A percentile compares a stretch with the other conserved stretches of the same genome.
phyloP scores from a whole-genome alignment of 2,329 filamentous ascomycete species.

The Chaetomium sp. region DNA sequence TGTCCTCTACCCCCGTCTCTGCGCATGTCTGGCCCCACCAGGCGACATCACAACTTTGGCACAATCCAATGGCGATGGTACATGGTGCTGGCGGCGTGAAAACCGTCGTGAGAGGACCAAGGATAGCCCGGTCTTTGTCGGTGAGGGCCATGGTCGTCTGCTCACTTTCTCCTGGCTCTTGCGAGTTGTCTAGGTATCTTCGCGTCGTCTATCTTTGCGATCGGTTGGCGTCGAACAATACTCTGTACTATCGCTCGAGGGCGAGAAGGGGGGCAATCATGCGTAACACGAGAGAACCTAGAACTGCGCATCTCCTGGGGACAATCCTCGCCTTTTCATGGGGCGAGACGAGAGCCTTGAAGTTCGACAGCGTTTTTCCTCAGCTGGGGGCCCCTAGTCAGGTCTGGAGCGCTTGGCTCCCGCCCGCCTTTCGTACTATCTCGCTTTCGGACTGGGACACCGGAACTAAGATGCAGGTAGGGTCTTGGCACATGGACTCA shows the following conservation, averaged over 20 bases:
- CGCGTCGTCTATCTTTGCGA: neutral
- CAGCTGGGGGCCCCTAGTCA: neutral
- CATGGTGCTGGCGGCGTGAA: conserved; percentile 29
- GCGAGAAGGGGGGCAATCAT: neutral
- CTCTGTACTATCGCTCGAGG: neutral
- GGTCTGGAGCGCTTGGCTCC: neutral
- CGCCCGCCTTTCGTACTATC: neutral
- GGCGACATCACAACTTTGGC: conserved; percentile 32
- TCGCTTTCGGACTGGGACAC: neutral
- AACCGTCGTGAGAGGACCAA: conserved; percentile 28
- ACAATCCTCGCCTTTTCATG: neutral
- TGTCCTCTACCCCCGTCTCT: conserved; percentile 32
- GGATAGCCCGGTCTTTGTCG: conserved; percentile 8
- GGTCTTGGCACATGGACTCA: conserved; percentile 8
- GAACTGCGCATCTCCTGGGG: neutral
- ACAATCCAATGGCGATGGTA: conserved; percentile 29
- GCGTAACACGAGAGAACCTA: neutral
- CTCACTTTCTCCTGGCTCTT: neutral
- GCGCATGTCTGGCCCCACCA: conserved; percentile 37
- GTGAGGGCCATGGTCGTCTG: conserved; percentile 15
- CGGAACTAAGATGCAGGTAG: neutral
- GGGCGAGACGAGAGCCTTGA: neutral
- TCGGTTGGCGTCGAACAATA: neutral
- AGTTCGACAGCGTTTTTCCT: neutral
- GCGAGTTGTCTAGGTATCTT: too few relatives aligned